Conservation (phyloP, 495 filamentous ascomycete genomes). For the Podospora comata region DNA sequence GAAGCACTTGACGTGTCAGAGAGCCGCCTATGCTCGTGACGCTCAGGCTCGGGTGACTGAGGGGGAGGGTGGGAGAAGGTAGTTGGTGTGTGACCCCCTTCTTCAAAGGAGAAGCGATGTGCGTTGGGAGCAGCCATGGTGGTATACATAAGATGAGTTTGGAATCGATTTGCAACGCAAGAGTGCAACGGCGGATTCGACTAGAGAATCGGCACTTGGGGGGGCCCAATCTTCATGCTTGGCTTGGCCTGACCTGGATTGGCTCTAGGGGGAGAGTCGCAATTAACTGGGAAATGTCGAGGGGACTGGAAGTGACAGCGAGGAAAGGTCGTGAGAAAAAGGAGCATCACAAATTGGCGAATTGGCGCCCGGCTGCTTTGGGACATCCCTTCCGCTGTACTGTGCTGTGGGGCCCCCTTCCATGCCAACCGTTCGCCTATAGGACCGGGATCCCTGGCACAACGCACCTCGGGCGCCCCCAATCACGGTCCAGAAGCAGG, state of each 20-base stretch:
- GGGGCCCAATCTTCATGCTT: slow-evolving; percentile 2
- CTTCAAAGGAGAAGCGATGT: slow-evolving; percentile 11
- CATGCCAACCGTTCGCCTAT: neutral
- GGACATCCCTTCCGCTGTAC: slow-evolving; percentile 4
- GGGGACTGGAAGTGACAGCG: slow-evolving; percentile 1
- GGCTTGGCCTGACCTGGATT: slow-evolving; percentile 14
- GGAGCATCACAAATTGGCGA: slow-evolving; percentile 1
- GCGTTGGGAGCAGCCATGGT: slow-evolving; percentile 27
- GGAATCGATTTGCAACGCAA: neutral
- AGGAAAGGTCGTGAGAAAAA: slow-evolving; percentile 1
- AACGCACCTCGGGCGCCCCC: neutral
- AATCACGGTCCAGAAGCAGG: slow-evolving; percentile 5
- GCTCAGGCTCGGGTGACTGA: neutral
- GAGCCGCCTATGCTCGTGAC: neutral
- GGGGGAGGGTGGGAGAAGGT: slow-evolving; percentile 14
- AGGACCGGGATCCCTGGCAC: neutral
- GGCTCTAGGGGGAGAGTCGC: slow-evolving; percentile 10
- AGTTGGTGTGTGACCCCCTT: neutral
- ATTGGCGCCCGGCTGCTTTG: neutral
- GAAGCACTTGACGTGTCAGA: slow-evolving; percentile 35
- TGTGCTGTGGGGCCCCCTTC: neutral
- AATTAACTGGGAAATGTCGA: slow-evolving; percentile 15
- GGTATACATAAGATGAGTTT: slow-evolving; percentile 20
- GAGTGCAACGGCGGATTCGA: slow-evolving; percentile 10
- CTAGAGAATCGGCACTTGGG: slow-evolving; percentile 8